These are phyloP conservation scores for Salvia miltiorrhiza DNA, from an alignment of 257 asterid species.

Conservation along the genomic window DNA sequence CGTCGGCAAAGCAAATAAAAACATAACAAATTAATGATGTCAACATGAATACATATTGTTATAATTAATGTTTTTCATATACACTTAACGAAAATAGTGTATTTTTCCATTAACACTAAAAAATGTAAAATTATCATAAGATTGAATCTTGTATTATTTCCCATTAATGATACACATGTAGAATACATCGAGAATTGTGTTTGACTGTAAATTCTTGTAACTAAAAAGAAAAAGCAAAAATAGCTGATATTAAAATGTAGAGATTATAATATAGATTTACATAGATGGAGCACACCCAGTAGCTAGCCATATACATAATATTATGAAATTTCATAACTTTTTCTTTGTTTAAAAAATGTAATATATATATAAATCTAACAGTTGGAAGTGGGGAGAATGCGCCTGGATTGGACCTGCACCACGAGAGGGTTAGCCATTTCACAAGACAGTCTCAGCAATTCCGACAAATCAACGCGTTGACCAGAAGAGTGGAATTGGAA, in stretches of 20 bases:
- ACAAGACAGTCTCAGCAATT: conserved; percentile 47
- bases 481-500: conserved; percentile 29
- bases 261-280: conserved; percentile 6
- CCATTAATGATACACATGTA: conserved; percentile 3
- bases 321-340: background rate
- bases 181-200: background rate
- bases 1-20: too few relatives aligned
- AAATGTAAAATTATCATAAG: background rate
- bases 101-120: too few relatives aligned
- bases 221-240: background rate
- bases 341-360: background rate
- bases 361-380: background rate
- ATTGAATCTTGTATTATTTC: background rate
- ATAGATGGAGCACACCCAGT: background rate
- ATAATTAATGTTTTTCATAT: too few relatives aligned
- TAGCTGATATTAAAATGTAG: background rate
- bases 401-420: conserved; percentile 44
- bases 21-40: too few relatives aligned
- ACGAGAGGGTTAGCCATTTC: conserved; percentile 73
- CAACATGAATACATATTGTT: too few relatives aligned
- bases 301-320: background rate
- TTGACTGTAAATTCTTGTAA: background rate
- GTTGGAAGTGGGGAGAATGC: background rate
- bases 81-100: too few relatives aligned
- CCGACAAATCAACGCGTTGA: conserved; percentile 40